Conservation (phyloP, 805 yeast genomes). For the Kodamaea neixiangensis region DNA sequence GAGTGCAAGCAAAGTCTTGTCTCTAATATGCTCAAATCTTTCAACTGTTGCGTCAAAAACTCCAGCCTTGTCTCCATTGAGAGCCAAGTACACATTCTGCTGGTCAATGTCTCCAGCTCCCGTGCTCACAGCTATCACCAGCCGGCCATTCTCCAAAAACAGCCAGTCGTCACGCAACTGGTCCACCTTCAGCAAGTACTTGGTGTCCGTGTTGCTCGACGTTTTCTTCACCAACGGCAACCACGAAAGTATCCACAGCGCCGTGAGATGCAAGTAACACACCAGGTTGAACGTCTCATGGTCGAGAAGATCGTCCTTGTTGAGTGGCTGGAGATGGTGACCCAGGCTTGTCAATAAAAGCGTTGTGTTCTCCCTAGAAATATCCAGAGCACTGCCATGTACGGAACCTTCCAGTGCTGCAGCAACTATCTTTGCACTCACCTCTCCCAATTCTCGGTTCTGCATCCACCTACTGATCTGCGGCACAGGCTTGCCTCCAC, state of each 20-base stretch:
- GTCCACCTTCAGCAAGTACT: constrained; percentile 29
- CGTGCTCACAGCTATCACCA: constrained; percentile 10
- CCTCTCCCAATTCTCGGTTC: constrained; percentile 30
- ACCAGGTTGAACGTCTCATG: constrained; percentile 51
- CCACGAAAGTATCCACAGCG: constrained; percentile 62
- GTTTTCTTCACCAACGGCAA: constrained; percentile 53
- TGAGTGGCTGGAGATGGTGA: constrained; percentile 25
- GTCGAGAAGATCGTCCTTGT: constrained; percentile 57
- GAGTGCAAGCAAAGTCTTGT: constrained; percentile 46
- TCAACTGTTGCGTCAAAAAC: constrained; percentile 40
- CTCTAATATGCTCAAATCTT: constrained; percentile 36
- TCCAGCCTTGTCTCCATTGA: constrained; percentile 29
- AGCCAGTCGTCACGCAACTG: constrained; percentile 42
- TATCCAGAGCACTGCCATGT: constrained; percentile 8
- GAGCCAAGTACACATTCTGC: constrained; percentile 34
- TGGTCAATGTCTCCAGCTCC: constrained; percentile 4
- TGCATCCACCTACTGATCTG: constrained; percentile 35
- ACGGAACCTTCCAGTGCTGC: constrained; percentile 11
- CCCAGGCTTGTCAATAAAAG: constrained; percentile 22
- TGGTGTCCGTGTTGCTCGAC: constrained; percentile 27
- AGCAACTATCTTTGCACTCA: constrained; percentile 12
- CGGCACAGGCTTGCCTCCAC: constrained; percentile 23
- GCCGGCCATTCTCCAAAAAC: constrained; percentile 42
- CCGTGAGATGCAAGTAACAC: constrained; percentile 53
- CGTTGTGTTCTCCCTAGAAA: neutral